These are phyloP conservation scores for Cryphonectria naterciae DNA, from an alignment of 2,329 filamentous ascomycete genomes.

Conservation along the genomic window DNA sequence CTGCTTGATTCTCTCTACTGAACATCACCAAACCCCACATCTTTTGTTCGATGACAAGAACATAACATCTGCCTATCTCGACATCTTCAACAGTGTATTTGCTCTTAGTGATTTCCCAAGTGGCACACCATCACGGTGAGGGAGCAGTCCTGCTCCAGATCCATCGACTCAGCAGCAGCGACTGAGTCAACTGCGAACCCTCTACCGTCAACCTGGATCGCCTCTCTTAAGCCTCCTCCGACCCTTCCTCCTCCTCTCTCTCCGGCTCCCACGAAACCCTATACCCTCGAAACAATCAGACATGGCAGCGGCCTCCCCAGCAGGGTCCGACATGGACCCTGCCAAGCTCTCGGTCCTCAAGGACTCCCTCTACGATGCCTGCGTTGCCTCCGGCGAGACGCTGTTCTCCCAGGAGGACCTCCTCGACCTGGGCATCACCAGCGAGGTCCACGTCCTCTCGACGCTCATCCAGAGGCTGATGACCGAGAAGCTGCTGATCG, in stretches of 20 bases:
- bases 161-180: background rate
- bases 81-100: background rate
- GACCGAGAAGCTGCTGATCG: slow-evolving; percentile 63
- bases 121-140: background rate
- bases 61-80: background rate
- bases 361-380: slow-evolving; percentile 60
- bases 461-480: slow-evolving; percentile 61
- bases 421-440: slow-evolving; percentile 45
- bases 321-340: slow-evolving; percentile 33
- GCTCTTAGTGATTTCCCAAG: too few species aligned
- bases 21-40: background rate
- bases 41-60: background rate
- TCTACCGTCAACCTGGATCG: background rate
- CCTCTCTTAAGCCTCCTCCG: too few species aligned
- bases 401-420: slow-evolving; percentile 29
- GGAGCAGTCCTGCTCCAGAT: slow-evolving; percentile 2
- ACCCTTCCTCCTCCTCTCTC: background rate
- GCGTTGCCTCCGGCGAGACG: slow-evolving; percentile 33
- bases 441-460: slow-evolving; percentile 58
- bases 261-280: background rate
- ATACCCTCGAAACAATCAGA: background rate
- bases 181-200: background rate
- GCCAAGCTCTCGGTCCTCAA: slow-evolving; percentile 57
- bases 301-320: slow-evolving; percentile 24
- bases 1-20: background rate